Evolutionary conservation across 352 stramenopile species (phyloP).

Genomic region (Phytopythium chamaehyphon): DNA sequence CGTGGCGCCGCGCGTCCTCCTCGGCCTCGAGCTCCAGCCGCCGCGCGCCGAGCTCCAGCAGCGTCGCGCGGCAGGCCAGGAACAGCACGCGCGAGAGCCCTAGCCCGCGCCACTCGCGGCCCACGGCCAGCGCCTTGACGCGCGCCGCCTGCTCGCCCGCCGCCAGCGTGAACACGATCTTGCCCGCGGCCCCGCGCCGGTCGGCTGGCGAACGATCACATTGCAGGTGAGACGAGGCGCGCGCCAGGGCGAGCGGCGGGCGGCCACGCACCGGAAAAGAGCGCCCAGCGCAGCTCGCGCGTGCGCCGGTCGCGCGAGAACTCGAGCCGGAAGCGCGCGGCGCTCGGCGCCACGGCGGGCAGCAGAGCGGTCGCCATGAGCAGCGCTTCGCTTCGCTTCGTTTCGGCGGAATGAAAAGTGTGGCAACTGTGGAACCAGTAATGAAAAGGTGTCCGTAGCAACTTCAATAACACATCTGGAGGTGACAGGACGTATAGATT

Average conservation of each 20-base stretch:
- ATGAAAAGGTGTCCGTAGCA: no score
- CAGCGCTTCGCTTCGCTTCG: no score
- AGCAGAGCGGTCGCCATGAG: background rate
- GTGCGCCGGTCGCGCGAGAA: conserved; percentile 61
- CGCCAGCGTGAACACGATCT: conserved; percentile 80
- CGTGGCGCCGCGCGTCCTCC: conserved; percentile 47
- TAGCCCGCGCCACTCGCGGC: conserved; percentile 60
- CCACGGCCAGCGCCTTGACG: conserved; percentile 74
- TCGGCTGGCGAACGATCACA: conserved; percentile 18
- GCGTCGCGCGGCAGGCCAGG: conserved; percentile 61
- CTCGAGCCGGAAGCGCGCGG: conserved; percentile 58
- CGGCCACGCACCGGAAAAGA: conserved; percentile 55
- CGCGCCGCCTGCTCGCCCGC: conserved; percentile 40
- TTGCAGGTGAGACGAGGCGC: no score
- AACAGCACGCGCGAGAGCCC: conserved; percentile 77
- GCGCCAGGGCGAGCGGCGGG: no score
- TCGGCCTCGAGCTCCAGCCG: conserved; percentile 60
- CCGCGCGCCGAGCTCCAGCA: conserved; percentile 48
- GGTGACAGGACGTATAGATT: no score
- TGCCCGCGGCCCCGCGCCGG: conserved; percentile 61
- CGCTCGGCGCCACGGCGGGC: conserved; percentile 13
- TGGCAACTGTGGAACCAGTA: background rate
- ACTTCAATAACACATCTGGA: no score
- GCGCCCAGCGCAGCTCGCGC: conserved; percentile 80
- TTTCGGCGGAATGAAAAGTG: no score